Base-by-base conservation (phyloP, 495 filamentous ascomycete genomes). In the Tuber borchii region DNA sequence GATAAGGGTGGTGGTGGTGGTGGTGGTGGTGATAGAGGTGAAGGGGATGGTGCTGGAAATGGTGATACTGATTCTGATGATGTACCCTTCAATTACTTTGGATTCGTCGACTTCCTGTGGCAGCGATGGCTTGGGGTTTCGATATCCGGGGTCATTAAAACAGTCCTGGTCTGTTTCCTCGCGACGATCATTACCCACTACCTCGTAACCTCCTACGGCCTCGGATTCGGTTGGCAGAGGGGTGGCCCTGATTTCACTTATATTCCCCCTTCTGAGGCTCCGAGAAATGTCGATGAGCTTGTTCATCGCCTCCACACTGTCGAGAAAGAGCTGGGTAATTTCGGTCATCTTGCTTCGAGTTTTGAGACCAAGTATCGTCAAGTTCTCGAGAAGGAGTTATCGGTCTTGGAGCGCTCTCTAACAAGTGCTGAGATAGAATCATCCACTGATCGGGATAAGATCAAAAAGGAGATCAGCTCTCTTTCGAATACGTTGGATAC, bases 251-350 rank as follows among this genome's bases (percentile, higher is more conserved):
- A 61, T 61, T 75, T 71, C 70, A 79, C n/a, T 34, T 81, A 81
- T 61, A 73, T 46, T 68, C 75, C 78, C 46, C 79, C 78, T 31
- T 44, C 20, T 0, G 56, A 31, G 16, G 69, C 79, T 20, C 78
- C 79, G 1, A 74, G 45, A 19, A 73, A 78, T 74, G 71, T 81
- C 45, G 61, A 45, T 40, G 79, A 82, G 14, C 74, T 82, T 17
- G 73, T 72, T 20, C 46, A 46, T 40, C 80, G 80, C n/a, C 71
- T 82, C 65, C 45, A 74, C 31, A 69, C 40, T 10, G 48, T 82
- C 26, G 80, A 82, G 69, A 78, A 75, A 22, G 76, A 75, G 34
- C 74, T 79, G 31, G 68, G 68, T 40, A 78, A 79, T 12, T 79
- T 74, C 71, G 78, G 78, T 31, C 26, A 65, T 31, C 56, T 65